Evolutionary conservation across 768 basidiomycete species (phyloP), one percentile per base, ranked within the genome.

Genomic region (Pleurotus ostreatus): DNA sequence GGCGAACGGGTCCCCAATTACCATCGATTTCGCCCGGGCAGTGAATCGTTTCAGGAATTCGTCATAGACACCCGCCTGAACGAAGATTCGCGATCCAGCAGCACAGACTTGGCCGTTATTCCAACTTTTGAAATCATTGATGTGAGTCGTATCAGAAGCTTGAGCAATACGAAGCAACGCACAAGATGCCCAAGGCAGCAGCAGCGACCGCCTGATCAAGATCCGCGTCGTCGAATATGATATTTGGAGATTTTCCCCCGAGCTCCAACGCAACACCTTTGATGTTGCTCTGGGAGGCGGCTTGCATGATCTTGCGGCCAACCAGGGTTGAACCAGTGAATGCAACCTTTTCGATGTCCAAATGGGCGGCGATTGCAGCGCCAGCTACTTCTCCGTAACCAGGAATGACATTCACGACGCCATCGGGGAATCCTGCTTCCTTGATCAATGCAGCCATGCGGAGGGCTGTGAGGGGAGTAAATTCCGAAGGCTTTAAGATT

Each of bases 191-290:
- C 63, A 80, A 76, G 0, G 80, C 70, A 2, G 86, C 75, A 89
- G 88, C 92, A 46, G 80, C 78, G 9, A 89, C 79, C 7, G 90
- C 85, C 65, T 89, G 78, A 1, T 89, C 84, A 4, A 89, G 61
- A 66, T 90, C 79, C 5, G 86, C 86, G 58, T 88, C 84, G 59
- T 90, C 80, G 64, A 88, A 90, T 59, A 92, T 76, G 63, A 93
- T 78, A 46, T 72, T 81, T 0, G 85, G 85, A 57, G 78, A 83
- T 77, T 91, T 89, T 26, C 88, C 89, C 13, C 91, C 91, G 20
- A 93, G 78, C 70, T 92, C 91, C 30, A 93, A 81, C 2, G 89
- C 88, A 53, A 91, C 85, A 55, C 81, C 82, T 74, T 96, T 97
- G 63, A 97, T 67, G 66, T 96, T 97, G 34, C 82, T 83, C 68